These are phyloP conservation scores for Hyparrhenia diplandra DNA, from an alignment of 176 grass and related monocot genomes.

Conservation along the genomic window DNA sequence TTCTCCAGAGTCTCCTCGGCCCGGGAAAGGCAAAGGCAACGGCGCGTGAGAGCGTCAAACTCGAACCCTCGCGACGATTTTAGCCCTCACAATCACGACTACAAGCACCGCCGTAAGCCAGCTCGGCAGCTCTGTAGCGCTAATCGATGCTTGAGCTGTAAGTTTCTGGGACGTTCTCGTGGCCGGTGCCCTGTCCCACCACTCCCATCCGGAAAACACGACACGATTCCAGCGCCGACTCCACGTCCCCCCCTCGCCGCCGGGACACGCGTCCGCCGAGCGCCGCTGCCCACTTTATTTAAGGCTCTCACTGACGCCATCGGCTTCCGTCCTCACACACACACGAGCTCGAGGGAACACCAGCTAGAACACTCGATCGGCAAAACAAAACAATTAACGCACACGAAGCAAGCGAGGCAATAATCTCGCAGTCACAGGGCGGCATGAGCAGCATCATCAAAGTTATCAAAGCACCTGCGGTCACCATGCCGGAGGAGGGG, in stretches of 20 bases:
- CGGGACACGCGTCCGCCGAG: constrained; percentile 29
- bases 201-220: background rate
- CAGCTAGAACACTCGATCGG: background rate
- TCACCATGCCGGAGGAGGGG: constrained; percentile 45
- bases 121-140: too few relatives aligned
- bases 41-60: background rate
- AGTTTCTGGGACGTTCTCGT: constrained; percentile 13
- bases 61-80: constrained; percentile 3
- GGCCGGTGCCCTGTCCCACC: constrained; percentile 5
- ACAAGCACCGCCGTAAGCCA: too few relatives aligned
- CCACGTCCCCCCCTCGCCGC: constrained; percentile 16
- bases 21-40: background rate
- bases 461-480: too few relatives aligned
- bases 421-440: too few relatives aligned
- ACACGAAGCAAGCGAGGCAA: background rate
- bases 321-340: background rate
- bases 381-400: background rate
- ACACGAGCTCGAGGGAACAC: background rate
- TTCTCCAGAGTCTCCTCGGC: too few relatives aligned
- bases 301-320: background rate
- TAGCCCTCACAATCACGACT: background rate
- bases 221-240: constrained; percentile 29
- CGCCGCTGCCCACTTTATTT: background rate
- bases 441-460: too few relatives aligned
- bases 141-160: background rate